Conservation (phyloP, 306 rosid species). For the Sphenostylis stenocarpa region DNA sequence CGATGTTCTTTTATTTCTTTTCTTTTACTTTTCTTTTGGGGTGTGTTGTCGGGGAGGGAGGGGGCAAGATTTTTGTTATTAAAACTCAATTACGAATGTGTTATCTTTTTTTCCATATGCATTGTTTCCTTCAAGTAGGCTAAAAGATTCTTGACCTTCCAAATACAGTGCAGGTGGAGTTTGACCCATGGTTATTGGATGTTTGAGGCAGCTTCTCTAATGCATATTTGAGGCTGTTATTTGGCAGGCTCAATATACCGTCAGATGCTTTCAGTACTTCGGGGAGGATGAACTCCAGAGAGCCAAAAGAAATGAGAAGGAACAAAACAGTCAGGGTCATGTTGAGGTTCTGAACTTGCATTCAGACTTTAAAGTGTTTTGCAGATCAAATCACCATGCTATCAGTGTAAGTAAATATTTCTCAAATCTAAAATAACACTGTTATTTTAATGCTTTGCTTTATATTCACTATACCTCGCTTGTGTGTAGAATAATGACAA, state of each 20-base stretch:
- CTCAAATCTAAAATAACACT: not conserved
- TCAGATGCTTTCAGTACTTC: not conserved
- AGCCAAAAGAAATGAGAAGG: slow-evolving; percentile 24
- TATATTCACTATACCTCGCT: not conserved
- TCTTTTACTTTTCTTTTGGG: not conserved
- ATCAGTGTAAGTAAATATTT: not conserved
- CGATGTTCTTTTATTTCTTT: not conserved
- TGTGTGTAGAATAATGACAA: not conserved
- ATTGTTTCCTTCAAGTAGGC: slow-evolving; percentile 17
- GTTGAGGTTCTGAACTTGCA: not conserved
- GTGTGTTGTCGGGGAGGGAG: not conserved
- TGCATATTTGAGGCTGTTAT: not conserved
- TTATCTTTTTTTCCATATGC: not conserved
- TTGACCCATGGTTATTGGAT: slow-evolving; percentile 1
- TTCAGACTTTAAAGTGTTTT: slow-evolving; percentile 10
- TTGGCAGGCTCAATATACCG: not conserved
- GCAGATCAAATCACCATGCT: slow-evolving; percentile 1
- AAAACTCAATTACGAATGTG: not conserved
- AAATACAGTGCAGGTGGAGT: slow-evolving; percentile 24
- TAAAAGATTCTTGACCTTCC: slow-evolving; percentile 33
- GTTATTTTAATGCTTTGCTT: not conserved
- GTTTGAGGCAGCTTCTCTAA: slow-evolving; percentile 17
- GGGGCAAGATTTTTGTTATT: not conserved
- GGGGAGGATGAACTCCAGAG: not conserved
- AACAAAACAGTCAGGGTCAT: slow-evolving; percentile 11